A percentile compares a stretch with the other conserved stretches of the same genome.
These are phyloP conservation scores for Pleurotus cornucopiae DNA, from an alignment of 768 basidiomycete genomes.

Conservation along the genomic window DNA sequence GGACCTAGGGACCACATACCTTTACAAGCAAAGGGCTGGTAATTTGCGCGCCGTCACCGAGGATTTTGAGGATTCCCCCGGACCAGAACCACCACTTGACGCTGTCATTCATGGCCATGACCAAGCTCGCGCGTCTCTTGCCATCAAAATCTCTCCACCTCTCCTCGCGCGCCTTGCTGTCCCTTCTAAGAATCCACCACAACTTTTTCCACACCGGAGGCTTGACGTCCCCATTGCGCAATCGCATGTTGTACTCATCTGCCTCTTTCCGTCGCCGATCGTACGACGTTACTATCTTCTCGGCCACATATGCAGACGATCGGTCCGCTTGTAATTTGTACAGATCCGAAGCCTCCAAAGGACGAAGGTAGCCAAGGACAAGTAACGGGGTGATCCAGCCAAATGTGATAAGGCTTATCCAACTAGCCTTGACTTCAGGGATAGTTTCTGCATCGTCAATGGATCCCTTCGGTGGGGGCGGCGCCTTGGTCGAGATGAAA, in stretches of 20 bases:
- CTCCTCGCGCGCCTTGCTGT: conserved; percentile 50
- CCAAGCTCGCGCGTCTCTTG: conserved; percentile 56
- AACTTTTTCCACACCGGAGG: conserved; percentile 48
- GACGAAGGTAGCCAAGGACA: conserved; percentile 71
- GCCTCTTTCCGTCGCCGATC: conserved; percentile 52
- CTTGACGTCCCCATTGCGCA: conserved; percentile 60
- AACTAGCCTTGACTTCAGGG: conserved; percentile 64
- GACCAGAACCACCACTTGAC: conserved; percentile 79
- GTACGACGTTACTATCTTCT: conserved; percentile 61
- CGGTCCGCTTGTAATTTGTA: conserved; percentile 71
- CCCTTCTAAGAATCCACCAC: conserved; percentile 59
- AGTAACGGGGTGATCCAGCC: conserved; percentile 74
- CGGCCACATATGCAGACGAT: conserved; percentile 55
- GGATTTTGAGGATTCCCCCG: conserved; percentile 51
- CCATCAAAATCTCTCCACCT: conserved; percentile 64
- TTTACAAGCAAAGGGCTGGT: conserved; percentile 78
- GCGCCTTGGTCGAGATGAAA: conserved; percentile 33
- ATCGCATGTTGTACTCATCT: conserved; percentile 63
- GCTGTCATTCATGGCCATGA: conserved; percentile 71
- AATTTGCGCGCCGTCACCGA: conserved; percentile 70
- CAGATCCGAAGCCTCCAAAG: conserved; percentile 76
- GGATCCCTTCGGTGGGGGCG: conserved; percentile 43
- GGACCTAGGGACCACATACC: conserved; percentile 30
- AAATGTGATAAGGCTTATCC: conserved; percentile 61
- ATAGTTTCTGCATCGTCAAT: conserved; percentile 57